phyloP scores from a whole-genome alignment of 2,329 filamentous ascomycete species.

The Zopfia rhizophila region DNA sequence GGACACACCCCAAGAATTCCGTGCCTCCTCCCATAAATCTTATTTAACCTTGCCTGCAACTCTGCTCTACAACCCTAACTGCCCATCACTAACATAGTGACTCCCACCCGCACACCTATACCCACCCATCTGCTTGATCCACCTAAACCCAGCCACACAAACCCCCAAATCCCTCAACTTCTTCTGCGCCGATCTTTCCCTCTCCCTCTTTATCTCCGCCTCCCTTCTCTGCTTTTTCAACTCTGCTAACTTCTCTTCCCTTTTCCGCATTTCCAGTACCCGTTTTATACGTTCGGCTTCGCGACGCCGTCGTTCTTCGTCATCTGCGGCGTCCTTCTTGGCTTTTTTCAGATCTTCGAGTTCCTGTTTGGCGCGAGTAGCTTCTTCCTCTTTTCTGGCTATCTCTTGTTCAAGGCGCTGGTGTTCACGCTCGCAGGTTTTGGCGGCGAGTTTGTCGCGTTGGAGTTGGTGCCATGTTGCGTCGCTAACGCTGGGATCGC shows the following conservation, averaged over 20 bases:
- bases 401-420: conserved; percentile 44
- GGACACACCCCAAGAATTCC: too few relatives aligned
- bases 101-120: conserved; percentile 71
- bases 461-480: conserved; percentile 71
- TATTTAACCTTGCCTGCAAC: too few relatives aligned
- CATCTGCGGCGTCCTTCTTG: conserved; percentile 26
- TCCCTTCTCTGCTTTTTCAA: conserved; percentile 40
- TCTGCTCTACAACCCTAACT: conserved; percentile 28
- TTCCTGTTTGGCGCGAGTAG: conserved; percentile 31
- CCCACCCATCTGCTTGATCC: conserved; percentile 69
- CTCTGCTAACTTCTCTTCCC: conserved; percentile 49
- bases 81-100: conserved; percentile 63
- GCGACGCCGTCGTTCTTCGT: conserved; percentile 13
- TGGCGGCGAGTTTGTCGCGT: conserved; percentile 53
- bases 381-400: conserved; percentile 29
- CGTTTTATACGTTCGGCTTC: conserved; percentile 32
- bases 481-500: conserved; percentile 70
- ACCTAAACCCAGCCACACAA: conserved; percentile 68
- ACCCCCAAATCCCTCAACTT: conserved; percentile 65
- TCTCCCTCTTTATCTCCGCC: conserved; percentile 47
- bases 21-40: not conserved
- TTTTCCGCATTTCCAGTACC: conserved; percentile 31
- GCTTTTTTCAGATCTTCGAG: conserved; percentile 25
- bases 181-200: conserved; percentile 54
- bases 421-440: conserved; percentile 47